Percentiles rank a stretch among this genome's conserved stretches.
phyloP scores from a whole-genome alignment of 208 protist genomes.

The Trypanosoma caninum region DNA sequence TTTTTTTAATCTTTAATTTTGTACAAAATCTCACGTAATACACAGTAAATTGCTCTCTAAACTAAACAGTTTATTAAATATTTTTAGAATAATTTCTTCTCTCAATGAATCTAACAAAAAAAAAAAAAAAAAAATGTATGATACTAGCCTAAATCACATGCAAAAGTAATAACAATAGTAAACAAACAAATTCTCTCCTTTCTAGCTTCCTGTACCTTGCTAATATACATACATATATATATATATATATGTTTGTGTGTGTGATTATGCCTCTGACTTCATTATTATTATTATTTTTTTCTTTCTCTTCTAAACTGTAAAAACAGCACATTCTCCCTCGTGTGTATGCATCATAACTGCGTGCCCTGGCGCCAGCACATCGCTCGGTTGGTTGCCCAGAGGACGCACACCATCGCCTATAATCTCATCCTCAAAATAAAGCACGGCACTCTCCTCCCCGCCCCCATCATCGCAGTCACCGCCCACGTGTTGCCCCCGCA shows the following conservation, averaged over 20 bases:
- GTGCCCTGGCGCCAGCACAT: neutral
- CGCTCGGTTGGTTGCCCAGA: neutral
- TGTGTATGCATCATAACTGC: neutral
- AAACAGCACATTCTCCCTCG: neutral
- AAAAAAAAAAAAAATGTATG: neutral
- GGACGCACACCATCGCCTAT: constrained; percentile 14
- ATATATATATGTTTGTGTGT: neutral
- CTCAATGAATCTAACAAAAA: neutral
- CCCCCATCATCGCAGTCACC: neutral
- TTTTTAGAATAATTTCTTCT: too few species aligned
- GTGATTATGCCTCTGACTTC: too few species aligned
- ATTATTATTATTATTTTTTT: neutral
- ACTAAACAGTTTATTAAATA: too few species aligned
- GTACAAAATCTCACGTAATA: too few species aligned
- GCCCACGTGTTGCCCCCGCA: neutral
- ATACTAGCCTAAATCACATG: neutral
- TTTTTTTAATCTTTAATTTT: constrained; percentile 2
- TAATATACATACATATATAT: too few species aligned
- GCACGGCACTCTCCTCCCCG: constrained; percentile 3
- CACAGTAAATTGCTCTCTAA: too few species aligned
- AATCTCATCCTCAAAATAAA: constrained; percentile 29
- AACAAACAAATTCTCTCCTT: neutral
- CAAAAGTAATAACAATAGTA: neutral
- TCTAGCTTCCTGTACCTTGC: too few species aligned
- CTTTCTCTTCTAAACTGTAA: constrained; percentile 4